A percentile compares a stretch with the other conserved stretches of the same genome.
Conservation (phyloP, 2,329 filamentous ascomycete species). For the Leptosphaerulina australis region DNA sequence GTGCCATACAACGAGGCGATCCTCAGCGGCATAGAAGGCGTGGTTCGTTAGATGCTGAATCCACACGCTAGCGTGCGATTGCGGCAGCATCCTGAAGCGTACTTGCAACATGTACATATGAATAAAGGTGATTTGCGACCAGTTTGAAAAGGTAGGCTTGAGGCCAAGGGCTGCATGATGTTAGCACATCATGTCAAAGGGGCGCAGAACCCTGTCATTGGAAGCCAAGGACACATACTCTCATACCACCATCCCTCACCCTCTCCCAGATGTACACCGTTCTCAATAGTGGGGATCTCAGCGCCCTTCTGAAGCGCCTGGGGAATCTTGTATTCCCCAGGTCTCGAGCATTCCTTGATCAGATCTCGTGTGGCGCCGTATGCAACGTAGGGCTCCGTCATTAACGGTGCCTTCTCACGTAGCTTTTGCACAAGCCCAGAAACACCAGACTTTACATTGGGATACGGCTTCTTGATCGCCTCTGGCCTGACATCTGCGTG, state of each 20-base stretch:
- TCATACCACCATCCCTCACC: conserved; percentile 81
- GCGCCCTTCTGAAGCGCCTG: conserved; percentile 69
- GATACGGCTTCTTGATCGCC: conserved; percentile 27
- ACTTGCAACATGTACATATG: conserved; percentile 93
- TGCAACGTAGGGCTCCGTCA: conserved; percentile 72
- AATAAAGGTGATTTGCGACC: conserved; percentile 94
- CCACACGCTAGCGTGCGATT: conserved; percentile 72
- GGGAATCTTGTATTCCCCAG: conserved; percentile 78
- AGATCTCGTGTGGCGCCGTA: conserved; percentile 79
- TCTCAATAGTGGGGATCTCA: conserved; percentile 71
- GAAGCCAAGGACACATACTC: conserved; percentile 59
- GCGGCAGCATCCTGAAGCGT: conserved; percentile 78
- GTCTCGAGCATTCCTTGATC: conserved; percentile 73
- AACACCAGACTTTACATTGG: conserved; percentile 21
- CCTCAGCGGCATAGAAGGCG: conserved; percentile 89
- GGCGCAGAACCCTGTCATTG: background rate
- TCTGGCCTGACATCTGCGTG: conserved; percentile 25
- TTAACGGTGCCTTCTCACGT: conserved; percentile 41
- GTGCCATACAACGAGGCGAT: conserved; percentile 81
- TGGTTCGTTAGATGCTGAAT: conserved; percentile 92
- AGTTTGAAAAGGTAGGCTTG: conserved; percentile 87
- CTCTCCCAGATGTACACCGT: conserved; percentile 81
- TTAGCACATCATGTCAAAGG: conserved; percentile 16
- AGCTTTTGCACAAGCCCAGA: conserved; percentile 38
- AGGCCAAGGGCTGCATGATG: conserved; percentile 71